These are phyloP conservation scores for Ophiostoma triangulosporum DNA, from an alignment of 2,329 filamentous ascomycete genomes.

Conservation along the genomic window DNA sequence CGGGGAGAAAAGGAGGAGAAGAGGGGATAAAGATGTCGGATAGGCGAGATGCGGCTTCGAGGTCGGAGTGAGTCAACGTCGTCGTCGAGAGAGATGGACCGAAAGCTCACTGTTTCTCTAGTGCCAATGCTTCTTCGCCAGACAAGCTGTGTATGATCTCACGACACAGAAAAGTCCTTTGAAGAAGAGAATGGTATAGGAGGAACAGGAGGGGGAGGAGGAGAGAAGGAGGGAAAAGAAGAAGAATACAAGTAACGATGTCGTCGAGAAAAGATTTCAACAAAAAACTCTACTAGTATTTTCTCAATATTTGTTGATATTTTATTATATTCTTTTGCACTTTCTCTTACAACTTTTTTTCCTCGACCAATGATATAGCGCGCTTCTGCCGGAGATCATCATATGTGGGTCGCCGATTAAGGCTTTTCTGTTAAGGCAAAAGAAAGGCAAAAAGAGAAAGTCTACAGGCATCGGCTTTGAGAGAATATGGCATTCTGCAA, in stretches of 20 bases:
- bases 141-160: slow-evolving; percentile 8
- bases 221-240: background rate
- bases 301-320: background rate
- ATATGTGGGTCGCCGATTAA: background rate
- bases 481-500: background rate
- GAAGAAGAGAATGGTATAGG: slow-evolving; percentile 5
- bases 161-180: slow-evolving; percentile 7
- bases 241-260: background rate
- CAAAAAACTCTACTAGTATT: slow-evolving; percentile 8
- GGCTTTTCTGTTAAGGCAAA: background rate
- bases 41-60: background rate
- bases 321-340: background rate
- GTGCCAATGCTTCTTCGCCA: slow-evolving; percentile 11
- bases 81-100: background rate
- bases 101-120: slow-evolving; percentile 6
- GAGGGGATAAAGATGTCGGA: background rate
- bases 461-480: background rate
- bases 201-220: background rate
- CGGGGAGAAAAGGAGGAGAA: background rate
- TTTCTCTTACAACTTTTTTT: slow-evolving; percentile 7
- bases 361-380: background rate
- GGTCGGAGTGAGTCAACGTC: background rate
- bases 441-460: background rate
- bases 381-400: slow-evolving; percentile 2
- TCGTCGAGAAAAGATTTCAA: slow-evolving; percentile 3